phyloP scores from a whole-genome alignment of 805 yeast species.

The Kazachstania bromeliacearum region DNA sequence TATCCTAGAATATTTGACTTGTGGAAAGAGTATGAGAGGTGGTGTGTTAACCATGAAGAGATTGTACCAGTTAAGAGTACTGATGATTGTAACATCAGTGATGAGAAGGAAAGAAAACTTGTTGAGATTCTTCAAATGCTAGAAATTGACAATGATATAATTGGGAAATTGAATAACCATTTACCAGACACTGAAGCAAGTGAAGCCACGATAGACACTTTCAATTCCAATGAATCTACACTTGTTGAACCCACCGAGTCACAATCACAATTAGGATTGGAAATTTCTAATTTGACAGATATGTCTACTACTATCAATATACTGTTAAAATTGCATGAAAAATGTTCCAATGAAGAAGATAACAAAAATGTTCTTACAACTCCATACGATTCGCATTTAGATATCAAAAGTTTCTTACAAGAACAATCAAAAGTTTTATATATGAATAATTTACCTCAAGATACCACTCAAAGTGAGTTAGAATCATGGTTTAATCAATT shows the following conservation, averaged over 20 bases:
- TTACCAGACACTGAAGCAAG: not conserved
- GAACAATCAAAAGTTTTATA: slow-evolving; percentile 75
- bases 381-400: slow-evolving; percentile 73
- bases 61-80: not conserved
- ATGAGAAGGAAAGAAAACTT: not conserved
- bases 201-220: no score
- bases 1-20: slow-evolving; percentile 72
- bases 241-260: no score
- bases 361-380: slow-evolving; percentile 49
- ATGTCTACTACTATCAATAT: slow-evolving; percentile 16
- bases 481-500: slow-evolving; percentile 87
- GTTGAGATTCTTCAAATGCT: no score
- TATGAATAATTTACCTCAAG: slow-evolving; percentile 70
- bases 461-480: slow-evolving; percentile 82
- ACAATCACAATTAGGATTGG: no score
- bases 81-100: not conserved
- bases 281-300: not conserved
- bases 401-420: slow-evolving; percentile 51
- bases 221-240: no score
- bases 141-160: not conserved
- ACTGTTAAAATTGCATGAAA: slow-evolving; percentile 24
- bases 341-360: slow-evolving; percentile 37
- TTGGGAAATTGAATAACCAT: not conserved
- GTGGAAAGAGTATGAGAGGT: slow-evolving; percentile 59
- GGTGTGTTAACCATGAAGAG: slow-evolving; percentile 31